These are phyloP conservation scores for Pythium brachiatum DNA, from an alignment of 352 stramenopile genomes.

Conservation along the genomic window DNA sequence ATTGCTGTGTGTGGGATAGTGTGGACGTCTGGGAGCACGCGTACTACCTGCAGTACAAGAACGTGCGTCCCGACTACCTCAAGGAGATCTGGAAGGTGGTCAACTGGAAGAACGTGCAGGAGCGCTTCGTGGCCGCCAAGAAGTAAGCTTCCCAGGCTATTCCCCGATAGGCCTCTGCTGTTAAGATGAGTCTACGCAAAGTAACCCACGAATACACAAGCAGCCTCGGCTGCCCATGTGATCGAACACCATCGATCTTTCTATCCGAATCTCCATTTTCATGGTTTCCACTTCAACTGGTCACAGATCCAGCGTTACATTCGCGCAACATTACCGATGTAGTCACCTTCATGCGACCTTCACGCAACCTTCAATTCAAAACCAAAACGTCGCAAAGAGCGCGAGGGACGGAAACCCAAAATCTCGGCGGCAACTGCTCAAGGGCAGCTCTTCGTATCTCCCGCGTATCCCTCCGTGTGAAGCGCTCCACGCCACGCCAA, in stretches of 20 bases:
- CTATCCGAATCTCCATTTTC: neutral
- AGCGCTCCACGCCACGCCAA: neutral
- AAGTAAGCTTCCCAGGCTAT: conserved; percentile 37
- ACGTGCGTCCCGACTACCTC: conserved; percentile 94
- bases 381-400: neutral
- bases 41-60: conserved; percentile 97
- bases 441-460: neutral
- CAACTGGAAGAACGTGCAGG: conserved; percentile 93
- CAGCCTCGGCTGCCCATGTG: neutral
- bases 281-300: neutral
- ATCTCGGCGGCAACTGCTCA: neutral
- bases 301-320: neutral
- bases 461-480: neutral
- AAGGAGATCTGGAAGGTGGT: conserved; percentile 93
- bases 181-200: neutral
- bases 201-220: neutral
- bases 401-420: neutral
- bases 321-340: neutral
- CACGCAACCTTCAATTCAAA: conserved; percentile 13
- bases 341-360: conserved; percentile 17
- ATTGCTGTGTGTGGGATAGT: conserved; percentile 29
- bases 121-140: conserved; percentile 68
- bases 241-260: neutral
- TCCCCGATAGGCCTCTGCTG: neutral
- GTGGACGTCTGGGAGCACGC: conserved; percentile 98